Percentiles rank a stretch among this genome's conserved stretches.
Conservation (phyloP, 169 alveolate species). For the Plasmodium vinckei region DNA sequence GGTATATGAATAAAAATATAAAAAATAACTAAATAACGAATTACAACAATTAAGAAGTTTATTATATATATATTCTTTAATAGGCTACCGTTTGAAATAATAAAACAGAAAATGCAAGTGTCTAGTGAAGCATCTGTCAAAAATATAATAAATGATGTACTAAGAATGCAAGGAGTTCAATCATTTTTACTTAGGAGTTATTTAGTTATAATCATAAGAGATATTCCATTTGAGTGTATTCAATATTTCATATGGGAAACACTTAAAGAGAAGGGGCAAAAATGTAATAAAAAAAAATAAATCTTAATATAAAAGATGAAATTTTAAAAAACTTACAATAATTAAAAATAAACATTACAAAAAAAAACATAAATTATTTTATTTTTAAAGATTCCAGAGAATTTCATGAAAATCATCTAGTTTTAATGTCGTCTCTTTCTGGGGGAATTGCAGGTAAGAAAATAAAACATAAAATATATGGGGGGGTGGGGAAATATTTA, state of each 20-base stretch:
- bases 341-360: not conserved
- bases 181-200: slow-evolving; percentile 91
- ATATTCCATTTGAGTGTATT: slow-evolving; percentile 93
- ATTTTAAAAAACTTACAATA: not conserved
- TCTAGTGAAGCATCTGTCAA: slow-evolving; percentile 84
- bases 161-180: slow-evolving; percentile 83
- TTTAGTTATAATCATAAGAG: slow-evolving; percentile 89
- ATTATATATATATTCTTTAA: slow-evolving; percentile 4
- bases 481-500: not conserved
- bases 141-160: slow-evolving; percentile 83
- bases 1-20: slow-evolving; percentile 12
- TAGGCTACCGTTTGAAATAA: slow-evolving; percentile 94
- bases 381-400: slow-evolving; percentile 31
- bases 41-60: not conserved
- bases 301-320: not conserved
- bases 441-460: slow-evolving; percentile 63
- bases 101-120: slow-evolving; percentile 92
- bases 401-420: slow-evolving; percentile 31
- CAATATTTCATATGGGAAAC: slow-evolving; percentile 92
- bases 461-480: not conserved
- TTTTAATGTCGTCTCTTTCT: slow-evolving; percentile 33
- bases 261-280: slow-evolving; percentile 79
- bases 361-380: not conserved
- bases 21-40: slow-evolving; percentile 16
- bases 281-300: slow-evolving; percentile 21